Base-by-base conservation (phyloP, 2,329 filamentous ascomycete species). In the Claviceps sorghi region DNA sequence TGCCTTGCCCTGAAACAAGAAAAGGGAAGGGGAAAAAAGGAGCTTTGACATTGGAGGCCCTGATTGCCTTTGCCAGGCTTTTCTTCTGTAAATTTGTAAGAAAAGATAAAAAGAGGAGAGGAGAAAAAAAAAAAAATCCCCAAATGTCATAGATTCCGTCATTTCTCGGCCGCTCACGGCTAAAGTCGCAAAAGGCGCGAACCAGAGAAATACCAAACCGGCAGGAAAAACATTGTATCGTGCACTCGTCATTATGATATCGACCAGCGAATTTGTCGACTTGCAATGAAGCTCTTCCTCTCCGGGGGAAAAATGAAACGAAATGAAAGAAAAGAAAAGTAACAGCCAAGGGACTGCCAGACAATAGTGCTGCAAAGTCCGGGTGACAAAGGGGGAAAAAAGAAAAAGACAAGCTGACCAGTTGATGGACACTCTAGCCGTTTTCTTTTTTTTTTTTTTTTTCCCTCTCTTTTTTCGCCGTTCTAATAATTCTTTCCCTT, bases 221-320 rank as follows among this genome's bases (percentile, higher is more conserved):
- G 30, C 21, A 50, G 15, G 26, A 22, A 48, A 38, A 45, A 22
- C 30, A n/a, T 50, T 48, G 48, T 38, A 46, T 52, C 52, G 47
- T 52, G 41, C 44, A 51, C 43, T 34, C 48, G 45, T 50, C 30
- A 49, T 41, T 42, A 30, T 52, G 32, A 52, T 51, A 48, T 53
- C 51, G 51, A 50, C 51, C 50, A 44, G 54, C 52, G 54, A 54
- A 56, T 44, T 34, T n/a, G n/a, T 44, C 48, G 41, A 48, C 38
- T 52, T 17, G 41, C 50, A 46, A 55, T 52, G 40, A 43, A 26
- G 32, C 36, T 29, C 40, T 29, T 43, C 22, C 21, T 43, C 13
- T 43, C 7, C n/a, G n/a, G n/a, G n/a, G 21, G 4, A 48, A 32
- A 52, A 57, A 52, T 5, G 5, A 26, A 26, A 26, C 3, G 26